Evolutionary conservation across 2,329 filamentous ascomycete genomes (phyloP), one percentile per base, ranked within the genome.

Genomic region (Teratosphaeria zuluensis): DNA sequence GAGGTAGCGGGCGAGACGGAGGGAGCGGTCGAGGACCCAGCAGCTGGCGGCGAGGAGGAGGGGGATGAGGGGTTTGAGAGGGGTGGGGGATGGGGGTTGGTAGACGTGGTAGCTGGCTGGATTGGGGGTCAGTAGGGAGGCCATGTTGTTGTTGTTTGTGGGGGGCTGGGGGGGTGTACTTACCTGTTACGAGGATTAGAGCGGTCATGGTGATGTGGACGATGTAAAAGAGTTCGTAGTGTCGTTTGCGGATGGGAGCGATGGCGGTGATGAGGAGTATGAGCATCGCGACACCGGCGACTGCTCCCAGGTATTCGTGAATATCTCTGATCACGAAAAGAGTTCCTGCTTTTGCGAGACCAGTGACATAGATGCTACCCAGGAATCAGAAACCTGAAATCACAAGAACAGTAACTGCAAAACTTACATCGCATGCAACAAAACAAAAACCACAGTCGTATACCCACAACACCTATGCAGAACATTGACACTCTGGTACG

Each of bases 391-490:
- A 35, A 35, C 14, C 33, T 65, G 32, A 24, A 24, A 68, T 62
- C 2, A 14, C 33, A 14, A 35, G 33, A 35, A 35, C 14, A 35
- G 6, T 35, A 7, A 11, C 6, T 9, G 21, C 62, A 51, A 4
- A 68, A 46, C 64, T 31, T 61, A 65, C 61, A 56, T 61, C 21
- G 61, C 61, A 30, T 68, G 65, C 21, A 68, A 51, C 2, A 64
- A 54, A 57, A 65, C 58, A 19, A 60, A 59, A 9, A 64, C 28
- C 31, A 67, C 59, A 4, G 64, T 64, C 2, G 61, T 64, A 42
- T 66, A 66, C 2, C 66, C 64, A 51, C 59, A 60, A 51, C 60
- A 66, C 48, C 66, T 62, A 62, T 69, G 67, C 30, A 68, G 42
- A 5, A 63, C 56, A 33, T 68, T 66, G 51, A 69, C 48, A 31